These are phyloP conservation scores for Porphyrellus sp. DNA, from an alignment of 1,284 basidiomycete species.

Conservation along the genomic window DNA sequence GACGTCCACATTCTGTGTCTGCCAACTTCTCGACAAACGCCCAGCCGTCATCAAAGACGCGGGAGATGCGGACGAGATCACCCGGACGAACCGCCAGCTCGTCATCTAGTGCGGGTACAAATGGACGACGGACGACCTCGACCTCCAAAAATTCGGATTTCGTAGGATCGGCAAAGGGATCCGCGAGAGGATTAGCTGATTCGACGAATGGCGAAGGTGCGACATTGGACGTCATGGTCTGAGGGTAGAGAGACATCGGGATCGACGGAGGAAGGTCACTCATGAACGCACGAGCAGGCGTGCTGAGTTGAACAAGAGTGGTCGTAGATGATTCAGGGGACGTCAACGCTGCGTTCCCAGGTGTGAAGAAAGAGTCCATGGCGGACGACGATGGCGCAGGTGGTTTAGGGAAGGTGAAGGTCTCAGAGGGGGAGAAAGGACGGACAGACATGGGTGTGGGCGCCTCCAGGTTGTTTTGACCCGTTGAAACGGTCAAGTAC, in stretches of 20 bases:
- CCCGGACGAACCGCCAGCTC: constrained; percentile 53
- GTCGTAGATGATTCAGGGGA: constrained; percentile 20
- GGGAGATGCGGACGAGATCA: constrained; percentile 52
- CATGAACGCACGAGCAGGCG: constrained; percentile 19
- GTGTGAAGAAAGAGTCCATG: neutral
- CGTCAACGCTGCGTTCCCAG: neutral
- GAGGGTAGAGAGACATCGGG: neutral
- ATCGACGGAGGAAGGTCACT: constrained; percentile 9
- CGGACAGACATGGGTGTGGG: constrained; percentile 56
- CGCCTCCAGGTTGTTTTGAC: constrained; percentile 17
- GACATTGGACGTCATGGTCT: neutral
- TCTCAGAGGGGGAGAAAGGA: constrained; percentile 62
- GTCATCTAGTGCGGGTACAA: constrained; percentile 54
- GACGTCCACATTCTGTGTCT: neutral
- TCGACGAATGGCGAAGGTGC: constrained; percentile 4
- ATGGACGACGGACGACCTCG: constrained; percentile 53
- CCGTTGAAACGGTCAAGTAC: constrained; percentile 37
- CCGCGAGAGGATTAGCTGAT: constrained; percentile 28
- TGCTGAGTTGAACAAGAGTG: constrained; percentile 22
- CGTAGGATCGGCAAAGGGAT: constrained; percentile 41
- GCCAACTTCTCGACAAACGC: constrained; percentile 47
- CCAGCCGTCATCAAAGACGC: constrained; percentile 69
- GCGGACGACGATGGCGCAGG: constrained; percentile 34
- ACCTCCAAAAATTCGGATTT: constrained; percentile 37
- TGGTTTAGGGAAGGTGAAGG: constrained; percentile 63